Evolutionary conservation across 2,329 filamentous ascomycete genomes (phyloP).

Genomic region (Cercospora zeae-maydis): DNA sequence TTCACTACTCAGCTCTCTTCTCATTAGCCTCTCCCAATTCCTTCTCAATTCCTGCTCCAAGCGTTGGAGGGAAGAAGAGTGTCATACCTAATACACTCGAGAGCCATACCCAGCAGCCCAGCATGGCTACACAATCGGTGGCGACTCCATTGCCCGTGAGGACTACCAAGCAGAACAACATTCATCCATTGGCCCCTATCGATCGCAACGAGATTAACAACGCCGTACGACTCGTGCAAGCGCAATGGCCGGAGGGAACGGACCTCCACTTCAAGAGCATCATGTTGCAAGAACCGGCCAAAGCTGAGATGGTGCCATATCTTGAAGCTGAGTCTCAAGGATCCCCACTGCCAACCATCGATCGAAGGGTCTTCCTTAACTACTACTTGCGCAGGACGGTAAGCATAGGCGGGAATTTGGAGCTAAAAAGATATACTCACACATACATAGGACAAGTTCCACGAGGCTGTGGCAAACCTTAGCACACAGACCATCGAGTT

Average conservation of each 20-base stretch:
- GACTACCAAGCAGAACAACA: conserved; percentile 22
- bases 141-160: conserved; percentile 27
- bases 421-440: not conserved
- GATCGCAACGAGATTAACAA: conserved; percentile 55
- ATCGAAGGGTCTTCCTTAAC: conserved; percentile 50
- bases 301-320: conserved; percentile 34
- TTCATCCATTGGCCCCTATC: conserved; percentile 61
- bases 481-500: conserved; percentile 50
- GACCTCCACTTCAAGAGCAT: conserved; percentile 64
- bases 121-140: conserved; percentile 21
- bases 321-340: conserved; percentile 34
- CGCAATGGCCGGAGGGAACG: conserved; percentile 54
- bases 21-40: not conserved
- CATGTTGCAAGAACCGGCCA: conserved; percentile 41
- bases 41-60: not conserved
- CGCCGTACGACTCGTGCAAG: conserved; percentile 49
- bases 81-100: not conserved
- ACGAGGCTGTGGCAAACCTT: conserved; percentile 58
- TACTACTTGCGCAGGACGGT: conserved; percentile 60
- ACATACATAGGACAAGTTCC: conserved; percentile 54
- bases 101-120: not conserved
- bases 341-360: conserved; percentile 44
- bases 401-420: conserved; percentile 23
- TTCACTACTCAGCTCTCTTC: not conserved
- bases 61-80: not conserved